Evolutionary conservation across 2,329 filamentous ascomycete genomes (phyloP).

Genomic region (Trichoderma citrinoviride): DNA sequence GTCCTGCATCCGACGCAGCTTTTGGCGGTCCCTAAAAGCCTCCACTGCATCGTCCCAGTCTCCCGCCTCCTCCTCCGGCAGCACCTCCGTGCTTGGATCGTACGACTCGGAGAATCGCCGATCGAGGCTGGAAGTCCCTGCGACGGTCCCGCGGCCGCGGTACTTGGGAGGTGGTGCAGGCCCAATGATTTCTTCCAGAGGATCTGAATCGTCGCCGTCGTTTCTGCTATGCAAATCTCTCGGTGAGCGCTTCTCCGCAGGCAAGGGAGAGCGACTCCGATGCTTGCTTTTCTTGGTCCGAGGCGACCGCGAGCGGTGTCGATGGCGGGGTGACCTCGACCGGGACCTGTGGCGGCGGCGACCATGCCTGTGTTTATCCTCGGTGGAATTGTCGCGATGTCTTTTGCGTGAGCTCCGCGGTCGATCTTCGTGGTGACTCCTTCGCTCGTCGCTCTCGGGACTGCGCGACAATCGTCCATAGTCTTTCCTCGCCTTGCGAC

Average conservation of each 20-base stretch:
- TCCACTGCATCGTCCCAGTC: slow-evolving; percentile 82
- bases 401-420: slow-evolving; percentile 23
- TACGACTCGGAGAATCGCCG: slow-evolving; percentile 70
- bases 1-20: slow-evolving; percentile 72
- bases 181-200: slow-evolving; percentile 73
- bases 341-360: slow-evolving; percentile 24
- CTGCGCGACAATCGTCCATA: slow-evolving; percentile 30
- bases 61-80: slow-evolving; percentile 38
- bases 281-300: slow-evolving; percentile 32
- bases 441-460: slow-evolving; percentile 23
- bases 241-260: slow-evolving; percentile 10
- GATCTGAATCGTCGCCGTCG: slow-evolving; percentile 55
- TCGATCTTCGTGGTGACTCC: slow-evolving; percentile 23
- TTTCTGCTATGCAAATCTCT: slow-evolving; percentile 5
- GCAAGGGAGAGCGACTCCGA: slow-evolving; percentile 33
- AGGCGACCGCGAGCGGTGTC: slow-evolving; percentile 35
- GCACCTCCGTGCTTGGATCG: slow-evolving; percentile 55
- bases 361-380: slow-evolving; percentile 9
- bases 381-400: slow-evolving; percentile 5
- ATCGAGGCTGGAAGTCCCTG: slow-evolving; percentile 68
- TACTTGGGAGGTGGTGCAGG: slow-evolving; percentile 57
- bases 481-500: slow-evolving; percentile 20
- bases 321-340: slow-evolving; percentile 31
- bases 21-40: slow-evolving; percentile 73
- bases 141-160: slow-evolving; percentile 68